phyloP scores from a whole-genome alignment of 1,284 basidiomycete species.

The Marasmius sp. region DNA sequence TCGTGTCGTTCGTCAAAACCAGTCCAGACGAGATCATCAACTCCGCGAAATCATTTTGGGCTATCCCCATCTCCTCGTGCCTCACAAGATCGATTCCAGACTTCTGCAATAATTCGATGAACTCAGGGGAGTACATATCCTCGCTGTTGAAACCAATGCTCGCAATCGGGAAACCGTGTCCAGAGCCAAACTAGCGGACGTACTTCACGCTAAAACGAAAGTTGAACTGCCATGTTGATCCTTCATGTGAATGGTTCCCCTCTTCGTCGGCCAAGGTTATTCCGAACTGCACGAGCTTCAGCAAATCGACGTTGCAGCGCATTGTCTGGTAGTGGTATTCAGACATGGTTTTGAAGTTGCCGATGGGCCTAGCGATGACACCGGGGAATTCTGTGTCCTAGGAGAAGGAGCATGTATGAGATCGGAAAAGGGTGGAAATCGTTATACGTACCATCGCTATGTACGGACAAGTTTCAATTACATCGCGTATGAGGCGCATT shows the following conservation, averaged over 20 bases:
- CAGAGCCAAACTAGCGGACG: conserved; percentile 30
- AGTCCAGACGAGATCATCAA: conserved; percentile 95
- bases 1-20: conserved; percentile 87
- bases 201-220: conserved; percentile 92
- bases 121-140: conserved; percentile 98
- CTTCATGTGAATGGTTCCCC: conserved; percentile 85
- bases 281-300: conserved; percentile 97
- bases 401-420: conserved; percentile 20
- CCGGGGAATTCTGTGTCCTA: conserved; percentile 99
- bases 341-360: conserved; percentile 92
- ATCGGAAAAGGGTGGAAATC: conserved; percentile 15
- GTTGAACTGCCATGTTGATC: conserved; percentile 99
- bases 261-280: conserved; percentile 94
- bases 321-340: conserved; percentile 99
- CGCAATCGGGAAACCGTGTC: neutral
- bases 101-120: conserved; percentile 91
- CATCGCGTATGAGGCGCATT: conserved; percentile 84
- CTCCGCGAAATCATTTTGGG: conserved; percentile 95
- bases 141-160: conserved; percentile 50
- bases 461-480: conserved; percentile 91
- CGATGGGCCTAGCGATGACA: conserved; percentile 96
- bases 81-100: conserved; percentile 96
- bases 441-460: conserved; percentile 83
- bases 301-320: conserved; percentile 97
- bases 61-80: conserved; percentile 90